Percentiles rank a stretch among this genome's conserved stretches.
Evolutionary conservation across 805 yeast genomes (phyloP).

Genomic region (Tanozyma kutaoensis): DNA sequence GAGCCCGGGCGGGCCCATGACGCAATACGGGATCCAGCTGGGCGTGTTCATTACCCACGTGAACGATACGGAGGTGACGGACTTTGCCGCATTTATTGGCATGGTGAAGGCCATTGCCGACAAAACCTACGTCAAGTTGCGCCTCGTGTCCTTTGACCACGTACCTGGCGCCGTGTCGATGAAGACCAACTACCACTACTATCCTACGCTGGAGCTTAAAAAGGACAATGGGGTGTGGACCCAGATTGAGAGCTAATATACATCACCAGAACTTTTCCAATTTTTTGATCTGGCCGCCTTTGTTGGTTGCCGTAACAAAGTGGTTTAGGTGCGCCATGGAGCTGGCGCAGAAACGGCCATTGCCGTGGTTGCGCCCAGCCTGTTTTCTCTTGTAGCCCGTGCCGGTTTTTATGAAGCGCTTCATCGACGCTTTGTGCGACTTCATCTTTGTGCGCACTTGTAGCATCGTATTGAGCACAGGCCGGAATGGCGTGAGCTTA

Average conservation of each 20-base stretch:
- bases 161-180: slow-evolving; percentile 78
- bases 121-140: slow-evolving; percentile 65
- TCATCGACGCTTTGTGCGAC: slow-evolving; percentile 79
- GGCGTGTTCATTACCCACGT: slow-evolving; percentile 86
- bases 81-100: slow-evolving; percentile 50
- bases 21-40: slow-evolving; percentile 64
- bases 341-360: slow-evolving; percentile 71
- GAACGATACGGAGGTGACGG: slow-evolving; percentile 62
- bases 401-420: slow-evolving; percentile 72
- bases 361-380: slow-evolving; percentile 88
- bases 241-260: slow-evolving; percentile 30
- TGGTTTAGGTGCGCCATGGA: slow-evolving; percentile 47
- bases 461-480: too few relatives aligned
- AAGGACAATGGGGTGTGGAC: slow-evolving; percentile 36
- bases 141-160: slow-evolving; percentile 75
- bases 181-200: slow-evolving; percentile 82
- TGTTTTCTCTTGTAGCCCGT: slow-evolving; percentile 41
- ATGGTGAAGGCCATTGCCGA: slow-evolving; percentile 66
- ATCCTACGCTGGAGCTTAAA: slow-evolving; percentile 56
- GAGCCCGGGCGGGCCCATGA: slow-evolving; percentile 75
- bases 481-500: too few relatives aligned
- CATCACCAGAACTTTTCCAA: slow-evolving; percentile 27
- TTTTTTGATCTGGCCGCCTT: slow-evolving; percentile 45
- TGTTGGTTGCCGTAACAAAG: slow-evolving; percentile 36
- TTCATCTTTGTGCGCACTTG: too few relatives aligned